Conservation (phyloP, 2,329 filamentous ascomycete species). For the Trichoderma oligosporum region DNA sequence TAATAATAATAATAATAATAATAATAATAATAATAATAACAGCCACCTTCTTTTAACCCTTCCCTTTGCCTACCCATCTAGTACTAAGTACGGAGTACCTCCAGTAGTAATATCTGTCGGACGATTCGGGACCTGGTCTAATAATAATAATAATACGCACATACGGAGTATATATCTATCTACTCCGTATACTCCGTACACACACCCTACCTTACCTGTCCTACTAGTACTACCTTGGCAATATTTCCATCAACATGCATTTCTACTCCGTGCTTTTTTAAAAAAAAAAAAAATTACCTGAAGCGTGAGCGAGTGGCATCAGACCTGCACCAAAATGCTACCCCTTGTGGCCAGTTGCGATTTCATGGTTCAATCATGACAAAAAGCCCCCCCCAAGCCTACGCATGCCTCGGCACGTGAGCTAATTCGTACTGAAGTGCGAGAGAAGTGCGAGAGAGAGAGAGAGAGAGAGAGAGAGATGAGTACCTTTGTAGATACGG, state of each 20-base stretch:
- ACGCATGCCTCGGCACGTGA: background rate
- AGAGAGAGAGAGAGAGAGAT: too few relatives aligned
- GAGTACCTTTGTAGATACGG: background rate
- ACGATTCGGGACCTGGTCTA: too few relatives aligned
- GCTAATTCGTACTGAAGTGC: background rate
- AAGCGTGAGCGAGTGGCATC: background rate
- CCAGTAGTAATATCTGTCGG: too few relatives aligned
- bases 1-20: too few relatives aligned
- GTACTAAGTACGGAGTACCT: too few relatives aligned
- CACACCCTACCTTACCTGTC: background rate
- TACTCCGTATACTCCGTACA: background rate
- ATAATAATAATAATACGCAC: too few relatives aligned
- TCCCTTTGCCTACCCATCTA: too few relatives aligned
- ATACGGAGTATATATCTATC: background rate
- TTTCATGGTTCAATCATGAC: background rate
- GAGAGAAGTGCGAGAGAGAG: too few relatives aligned
- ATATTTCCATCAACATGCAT: constrained; percentile 2
- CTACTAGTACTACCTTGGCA: background rate
- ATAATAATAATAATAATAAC: too few relatives aligned
- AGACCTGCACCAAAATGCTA: background rate
- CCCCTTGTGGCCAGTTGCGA: background rate
- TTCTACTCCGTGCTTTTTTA: background rate
- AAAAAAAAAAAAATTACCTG: background rate
- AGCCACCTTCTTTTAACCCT: too few relatives aligned
- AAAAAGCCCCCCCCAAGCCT: background rate